Evolutionary conservation across 495 filamentous ascomycete genomes (phyloP).

Genomic region (Hypoxylon crocopeplum): DNA sequence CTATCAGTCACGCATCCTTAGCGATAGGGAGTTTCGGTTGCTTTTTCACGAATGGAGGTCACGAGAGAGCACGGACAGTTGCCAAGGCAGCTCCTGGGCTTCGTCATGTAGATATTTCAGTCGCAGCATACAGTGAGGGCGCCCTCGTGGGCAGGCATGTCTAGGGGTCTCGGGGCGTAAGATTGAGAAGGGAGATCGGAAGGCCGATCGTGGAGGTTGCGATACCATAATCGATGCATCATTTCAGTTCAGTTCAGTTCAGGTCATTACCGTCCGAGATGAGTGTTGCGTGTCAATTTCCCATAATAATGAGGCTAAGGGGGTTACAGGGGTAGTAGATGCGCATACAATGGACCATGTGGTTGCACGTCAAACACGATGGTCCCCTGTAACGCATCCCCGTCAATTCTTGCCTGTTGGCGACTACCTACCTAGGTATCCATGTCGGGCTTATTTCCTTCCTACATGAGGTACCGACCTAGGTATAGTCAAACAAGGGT

Average conservation of each 20-base stretch:
- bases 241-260: too few relatives aligned
- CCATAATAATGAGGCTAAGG: conserved; percentile 14
- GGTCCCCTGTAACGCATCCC: conserved; percentile 31
- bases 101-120: conserved; percentile 15
- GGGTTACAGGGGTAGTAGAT: conserved; percentile 19
- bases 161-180: neutral
- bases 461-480: too few relatives aligned
- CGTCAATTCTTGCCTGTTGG: conserved; percentile 24
- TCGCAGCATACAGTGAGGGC: neutral
- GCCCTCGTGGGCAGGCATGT: neutral
- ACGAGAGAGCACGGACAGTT: conserved; percentile 1
- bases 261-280: too few relatives aligned
- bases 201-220: too few relatives aligned
- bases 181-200: neutral
- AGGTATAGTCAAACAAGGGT: conserved; percentile 16
- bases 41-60: conserved; percentile 4
- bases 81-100: neutral
- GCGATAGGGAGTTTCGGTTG: conserved; percentile 19
- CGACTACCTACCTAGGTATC: neutral
- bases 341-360: conserved; percentile 17
- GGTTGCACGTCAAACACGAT: conserved; percentile 27
- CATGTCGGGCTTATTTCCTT: neutral
- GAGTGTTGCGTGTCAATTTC: too few relatives aligned
- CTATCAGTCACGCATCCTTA: conserved; percentile 12
- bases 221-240: too few relatives aligned